Evolutionary conservation across 352 stramenopile species (phyloP), one percentile per base, ranked within the genome.

Genomic region (Phytopythium kandeliae): DNA sequence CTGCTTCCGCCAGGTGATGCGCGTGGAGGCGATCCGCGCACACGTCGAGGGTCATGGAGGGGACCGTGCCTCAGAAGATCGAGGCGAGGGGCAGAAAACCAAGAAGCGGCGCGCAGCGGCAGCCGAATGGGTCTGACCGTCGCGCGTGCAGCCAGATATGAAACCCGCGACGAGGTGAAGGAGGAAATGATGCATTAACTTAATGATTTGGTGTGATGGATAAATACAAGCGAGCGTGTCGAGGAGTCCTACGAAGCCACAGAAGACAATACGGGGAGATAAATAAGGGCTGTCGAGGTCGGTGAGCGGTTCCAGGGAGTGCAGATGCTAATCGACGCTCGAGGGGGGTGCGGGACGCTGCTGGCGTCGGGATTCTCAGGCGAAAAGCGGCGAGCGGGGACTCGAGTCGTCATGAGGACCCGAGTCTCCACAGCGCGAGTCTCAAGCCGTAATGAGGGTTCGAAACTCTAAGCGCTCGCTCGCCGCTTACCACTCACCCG

Each of bases 1-100:
- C 30, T 85, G 82, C 37, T 83, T 85, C 42, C 73, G 77, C 10
- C 80, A 89, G 50, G 75, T 91, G 36, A 63, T 91, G 45, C 76
- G 78, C 35, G 68, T 90, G 28, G 64, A 78, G 12, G 40, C 64
- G 15, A 81, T 90, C 36, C 66, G 75, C 19, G 58, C 58, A 16
- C 65, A 53, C n/a, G 63, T 88, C 25, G 77, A 87, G 46, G 58
- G 65, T 0, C 60, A 58, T 45, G 49, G 48, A 2, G 52, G 42
- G 0, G 58, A 74, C 4, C 44, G 33, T 21, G 46, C 28, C 17
- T 24, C 28, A 21, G 24, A 9, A 19, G 22, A 40, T 9, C 43
- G 28, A 37, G 17, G 28, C 28, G 26, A 26, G 3, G n/a, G 24
- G 24, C 26, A 40, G 26, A 34, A n/a, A 12, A 34, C n/a, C 38